Evolutionary conservation across 805 yeast species (phyloP), one percentile per base, ranked within the genome.

Genomic region (Kregervanrija pseudodelftensis): DNA sequence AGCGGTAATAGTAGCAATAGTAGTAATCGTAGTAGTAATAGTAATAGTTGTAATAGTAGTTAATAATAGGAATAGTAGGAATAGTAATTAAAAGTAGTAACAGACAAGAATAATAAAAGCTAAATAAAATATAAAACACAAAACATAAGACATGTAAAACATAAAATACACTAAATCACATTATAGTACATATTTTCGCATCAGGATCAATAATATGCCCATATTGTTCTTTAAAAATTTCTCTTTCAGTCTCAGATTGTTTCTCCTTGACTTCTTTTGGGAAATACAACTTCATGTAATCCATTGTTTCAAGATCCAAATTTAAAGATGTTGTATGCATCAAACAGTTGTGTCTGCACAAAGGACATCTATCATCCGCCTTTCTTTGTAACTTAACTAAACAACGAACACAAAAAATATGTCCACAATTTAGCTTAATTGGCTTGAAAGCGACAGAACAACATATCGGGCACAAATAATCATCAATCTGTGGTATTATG

Each of bases 391-490:
- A 56, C 53, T 82, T 81, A 22, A 85, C 81, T 45, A 83, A 60
- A 53, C 93, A 84, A 40, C 90, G 64, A 3, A 84, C 78, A 58
- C 93, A 84, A 59, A 83, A 84, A 15, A 82, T 64, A 57, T 84
- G 93, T 1, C 73, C 73, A 59, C 93, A 84, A 9, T 61, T 64
- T 12, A 84, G 64, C 40, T 79, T 64, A 40, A 84, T 79, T 2
- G 93, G 93, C 54, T 82, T 81, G 63, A 73, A 84, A 0, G 89
- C 88, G 39, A 84, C 71, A 2, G 76, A 70, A 59, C 76, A 73
- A 57, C 93, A 84, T 9, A 84, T 77, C 1, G 90, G 87, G 57
- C 93, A 84, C 1, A 77, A 66, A 54, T 82, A 84, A 58, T 85
- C 91, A 40, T 84, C 90, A 4, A 85, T 63, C 58, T 82, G 90